Evolutionary conservation across 1,284 basidiomycete species (phyloP), one percentile per base, ranked within the genome.

Genomic region (Trametes sp.): DNA sequence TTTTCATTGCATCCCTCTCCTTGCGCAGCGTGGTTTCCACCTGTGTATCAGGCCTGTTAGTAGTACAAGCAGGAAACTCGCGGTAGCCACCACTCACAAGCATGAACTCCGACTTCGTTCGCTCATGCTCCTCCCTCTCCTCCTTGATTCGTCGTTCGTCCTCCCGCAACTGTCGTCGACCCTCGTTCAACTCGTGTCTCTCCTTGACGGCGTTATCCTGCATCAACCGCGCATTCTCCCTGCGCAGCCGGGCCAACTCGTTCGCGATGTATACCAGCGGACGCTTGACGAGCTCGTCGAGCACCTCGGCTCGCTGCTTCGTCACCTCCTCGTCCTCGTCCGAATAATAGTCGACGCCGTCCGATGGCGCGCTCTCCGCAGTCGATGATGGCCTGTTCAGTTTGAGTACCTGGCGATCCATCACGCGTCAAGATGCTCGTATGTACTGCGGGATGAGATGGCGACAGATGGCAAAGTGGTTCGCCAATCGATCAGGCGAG

Each of bases 181-280:
- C 31, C 11, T 33, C 31, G 6, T 5, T 11, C 31, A 33, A 5
- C 11, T 33, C 6, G 5, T 33, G 31, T 33, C 11, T 33, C 11
- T 33, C 31, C 31, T 33, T 33, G 31, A 5, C n/a, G n/a, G n/a
- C 31, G 11, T 33, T 33, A 1, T 49, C 48, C 28, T 44, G 31
- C 38, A 33, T 24, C 23, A 65, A 50, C 9, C 9, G 33, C 1
- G 29, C 35, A 23, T 59, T 56, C 53, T 65, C 61, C 16, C 24
- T 16, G 10, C 64, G 49, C 8, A 65, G 61, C 1, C 36, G 24
- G 13, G 42, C 35, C 10, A 65, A 7, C 36, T 65, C 64, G 24
- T 35, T 35, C 7, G 64, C 64, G 42, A 65, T 62, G 50, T 62
- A 57, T 19, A 51, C 16, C n/a, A 65, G 24, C 11, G 64, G 38